A percentile compares a stretch with the other conserved stretches of the same genome.
Evolutionary conservation across 768 basidiomycete species (phyloP).

Genomic region (Auricularia cornea): DNA sequence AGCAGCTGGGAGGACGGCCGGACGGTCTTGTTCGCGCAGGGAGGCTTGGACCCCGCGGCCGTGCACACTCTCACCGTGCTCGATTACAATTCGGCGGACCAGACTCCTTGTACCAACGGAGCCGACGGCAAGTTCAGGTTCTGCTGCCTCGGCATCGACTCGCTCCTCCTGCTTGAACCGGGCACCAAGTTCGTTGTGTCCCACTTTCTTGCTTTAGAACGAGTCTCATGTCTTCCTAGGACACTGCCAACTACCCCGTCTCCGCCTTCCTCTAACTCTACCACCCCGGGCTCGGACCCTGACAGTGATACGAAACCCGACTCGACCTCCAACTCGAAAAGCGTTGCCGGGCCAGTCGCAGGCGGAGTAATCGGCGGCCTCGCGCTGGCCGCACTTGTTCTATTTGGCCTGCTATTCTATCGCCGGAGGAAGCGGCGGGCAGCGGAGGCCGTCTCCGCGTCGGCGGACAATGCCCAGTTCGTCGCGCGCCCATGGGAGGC

Average conservation of each 20-base stretch:
- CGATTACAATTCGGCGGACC: not conserved
- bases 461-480: too few relatives aligned
- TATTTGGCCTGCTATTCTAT: not conserved
- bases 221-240: not conserved
- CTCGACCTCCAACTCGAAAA: not conserved
- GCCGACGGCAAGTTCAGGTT: not conserved
- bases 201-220: not conserved
- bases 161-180: not conserved
- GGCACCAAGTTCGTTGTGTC: not conserved
- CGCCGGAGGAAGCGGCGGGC: not conserved
- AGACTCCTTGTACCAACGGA: too few relatives aligned
- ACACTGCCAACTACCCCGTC: too few relatives aligned
- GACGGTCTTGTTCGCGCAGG: not conserved
- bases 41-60: not conserved
- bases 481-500: too few relatives aligned
- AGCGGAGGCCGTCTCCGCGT: not conserved
- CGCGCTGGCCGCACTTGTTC: not conserved
- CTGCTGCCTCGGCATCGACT: not conserved
- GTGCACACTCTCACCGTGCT: not conserved
- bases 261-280: not conserved
- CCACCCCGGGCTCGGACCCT: not conserved
- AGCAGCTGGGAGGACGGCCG: not conserved
- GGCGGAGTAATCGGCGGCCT: not conserved
- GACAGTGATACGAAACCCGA: not conserved
- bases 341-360: not conserved